Evolutionary conservation across 2,329 filamentous ascomycete genomes (phyloP).

Genomic region (Fusarium anthophilum): DNA sequence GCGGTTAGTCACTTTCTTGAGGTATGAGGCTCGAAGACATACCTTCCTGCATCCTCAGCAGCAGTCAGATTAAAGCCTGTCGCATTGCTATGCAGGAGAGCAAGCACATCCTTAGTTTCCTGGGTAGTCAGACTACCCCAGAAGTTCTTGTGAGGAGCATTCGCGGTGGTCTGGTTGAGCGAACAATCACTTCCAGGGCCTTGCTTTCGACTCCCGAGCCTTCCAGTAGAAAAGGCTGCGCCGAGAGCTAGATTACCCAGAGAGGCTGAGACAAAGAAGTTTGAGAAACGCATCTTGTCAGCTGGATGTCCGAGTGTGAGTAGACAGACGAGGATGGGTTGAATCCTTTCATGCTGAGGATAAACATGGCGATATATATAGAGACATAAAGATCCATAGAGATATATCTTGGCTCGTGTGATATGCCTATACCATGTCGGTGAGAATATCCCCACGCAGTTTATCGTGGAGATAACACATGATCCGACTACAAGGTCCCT

Average conservation of each 20-base stretch:
- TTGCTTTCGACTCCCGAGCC: background rate
- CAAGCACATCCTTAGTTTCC: background rate
- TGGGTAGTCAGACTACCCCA: background rate
- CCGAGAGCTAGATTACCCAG: background rate
- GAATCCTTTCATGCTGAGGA: background rate
- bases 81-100: background rate
- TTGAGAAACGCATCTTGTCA: background rate
- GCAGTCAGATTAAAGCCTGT: background rate
- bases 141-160: slow-evolving; percentile 5
- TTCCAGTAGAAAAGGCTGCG: background rate
- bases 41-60: background rate
- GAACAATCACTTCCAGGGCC: background rate
- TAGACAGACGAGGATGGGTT: background rate
- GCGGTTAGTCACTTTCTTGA: too few relatives aligned
- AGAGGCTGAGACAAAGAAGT: background rate
- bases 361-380: background rate
- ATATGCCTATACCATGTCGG: background rate
- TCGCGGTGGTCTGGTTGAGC: accelerated
- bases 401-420: background rate
- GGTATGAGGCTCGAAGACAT: too few relatives aligned
- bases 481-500: background rate
- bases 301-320: background rate
- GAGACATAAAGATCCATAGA: background rate
- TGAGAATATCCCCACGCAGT: background rate
- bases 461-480: background rate